These are phyloP conservation scores for Mucor piriformis DNA, from an alignment of 371 early-diverging fungal genomes.

Conservation along the genomic window DNA sequence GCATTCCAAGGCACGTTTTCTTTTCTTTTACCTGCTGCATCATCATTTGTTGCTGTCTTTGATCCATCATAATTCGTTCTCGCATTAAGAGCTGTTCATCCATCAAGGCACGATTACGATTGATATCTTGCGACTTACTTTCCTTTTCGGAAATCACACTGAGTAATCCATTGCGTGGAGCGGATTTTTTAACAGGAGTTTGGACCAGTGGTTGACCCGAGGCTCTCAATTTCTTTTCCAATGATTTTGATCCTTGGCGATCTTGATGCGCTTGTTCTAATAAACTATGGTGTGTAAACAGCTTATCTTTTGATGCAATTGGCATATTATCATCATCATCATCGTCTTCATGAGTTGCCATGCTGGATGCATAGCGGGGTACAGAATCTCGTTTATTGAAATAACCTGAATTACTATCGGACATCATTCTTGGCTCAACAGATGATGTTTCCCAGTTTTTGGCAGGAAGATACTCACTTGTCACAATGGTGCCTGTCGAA, in stretches of 20 bases:
- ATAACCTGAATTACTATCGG: not conserved
- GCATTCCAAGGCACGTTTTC: conserved; percentile 8
- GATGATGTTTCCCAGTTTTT: conserved; percentile 28
- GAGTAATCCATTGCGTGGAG: conserved; percentile 35
- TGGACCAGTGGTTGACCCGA: conserved; percentile 39
- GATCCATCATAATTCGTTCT: conserved; percentile 44
- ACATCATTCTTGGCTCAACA: conserved; percentile 28
- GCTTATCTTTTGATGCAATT: conserved; percentile 25
- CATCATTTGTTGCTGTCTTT: conserved; percentile 40
- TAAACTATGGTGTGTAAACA: conserved; percentile 31
- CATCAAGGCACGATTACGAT: conserved; percentile 19
- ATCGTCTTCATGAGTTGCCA: conserved; percentile 3
- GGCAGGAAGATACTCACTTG: conserved; percentile 6
- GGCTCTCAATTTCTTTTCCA: conserved; percentile 21
- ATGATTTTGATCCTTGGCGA: not conserved
- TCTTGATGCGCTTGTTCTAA: conserved; percentile 12
- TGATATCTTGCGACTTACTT: conserved; percentile 18
- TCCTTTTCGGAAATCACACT: conserved; percentile 45
- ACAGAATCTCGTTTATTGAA: conserved; percentile 12
- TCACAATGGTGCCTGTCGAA: conserved; percentile 11
- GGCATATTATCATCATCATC: conserved; percentile 26
- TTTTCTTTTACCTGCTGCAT: conserved; percentile 28
- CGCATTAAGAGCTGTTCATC: conserved; percentile 23
- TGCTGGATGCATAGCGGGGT: conserved; percentile 6
- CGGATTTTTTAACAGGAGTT: conserved; percentile 27